Evolutionary conservation across 1,284 basidiomycete species (phyloP).

Genomic region (Fereydounia khargensis): DNA sequence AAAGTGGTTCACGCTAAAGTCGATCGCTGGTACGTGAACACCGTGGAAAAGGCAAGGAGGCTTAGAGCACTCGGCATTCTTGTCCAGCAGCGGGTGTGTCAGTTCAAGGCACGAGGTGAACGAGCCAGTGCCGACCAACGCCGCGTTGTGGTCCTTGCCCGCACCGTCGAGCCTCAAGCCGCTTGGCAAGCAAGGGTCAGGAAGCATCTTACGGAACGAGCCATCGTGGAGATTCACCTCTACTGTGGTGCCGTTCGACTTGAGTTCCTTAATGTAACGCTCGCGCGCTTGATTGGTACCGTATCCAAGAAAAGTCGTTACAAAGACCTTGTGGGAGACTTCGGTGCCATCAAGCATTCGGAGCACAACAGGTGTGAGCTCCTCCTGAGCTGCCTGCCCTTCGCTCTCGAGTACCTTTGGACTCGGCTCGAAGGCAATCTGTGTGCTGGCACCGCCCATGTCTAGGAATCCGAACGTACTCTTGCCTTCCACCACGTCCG

Average conservation of each 20-base stretch:
- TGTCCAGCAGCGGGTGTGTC: conserved; percentile 79
- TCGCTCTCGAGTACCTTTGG: conserved; percentile 62
- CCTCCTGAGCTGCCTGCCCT: conserved; percentile 18
- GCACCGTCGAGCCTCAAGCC: conserved; percentile 62
- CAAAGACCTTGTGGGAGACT: conserved; percentile 88
- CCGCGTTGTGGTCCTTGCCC: conserved; percentile 61
- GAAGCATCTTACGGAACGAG: background rate
- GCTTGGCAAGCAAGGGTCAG: conserved; percentile 86
- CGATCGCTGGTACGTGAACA: conserved; percentile 73
- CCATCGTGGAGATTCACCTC: background rate
- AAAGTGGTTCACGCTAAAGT: conserved; percentile 86
- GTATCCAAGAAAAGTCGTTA: conserved; percentile 97
- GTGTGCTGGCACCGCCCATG: conserved; percentile 98
- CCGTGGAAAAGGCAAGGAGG: conserved; percentile 94
- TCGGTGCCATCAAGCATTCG: conserved; percentile 80
- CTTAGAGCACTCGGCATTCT: conserved; percentile 76
- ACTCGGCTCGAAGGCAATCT: conserved; percentile 88
- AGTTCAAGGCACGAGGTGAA: conserved; percentile 78
- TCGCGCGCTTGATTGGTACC: conserved; percentile 94
- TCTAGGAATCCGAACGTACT: conserved; percentile 97
- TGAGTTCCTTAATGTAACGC: conserved; percentile 73
- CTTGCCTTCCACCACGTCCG: conserved; percentile 58
- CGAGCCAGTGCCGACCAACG: conserved; percentile 73
- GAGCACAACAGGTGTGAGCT: conserved; percentile 65
- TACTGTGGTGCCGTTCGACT: conserved; percentile 58